These are phyloP conservation scores for Phaeomoniella chlamydospora DNA, from an alignment of 2,329 filamentous ascomycete genomes.

Conservation along the genomic window DNA sequence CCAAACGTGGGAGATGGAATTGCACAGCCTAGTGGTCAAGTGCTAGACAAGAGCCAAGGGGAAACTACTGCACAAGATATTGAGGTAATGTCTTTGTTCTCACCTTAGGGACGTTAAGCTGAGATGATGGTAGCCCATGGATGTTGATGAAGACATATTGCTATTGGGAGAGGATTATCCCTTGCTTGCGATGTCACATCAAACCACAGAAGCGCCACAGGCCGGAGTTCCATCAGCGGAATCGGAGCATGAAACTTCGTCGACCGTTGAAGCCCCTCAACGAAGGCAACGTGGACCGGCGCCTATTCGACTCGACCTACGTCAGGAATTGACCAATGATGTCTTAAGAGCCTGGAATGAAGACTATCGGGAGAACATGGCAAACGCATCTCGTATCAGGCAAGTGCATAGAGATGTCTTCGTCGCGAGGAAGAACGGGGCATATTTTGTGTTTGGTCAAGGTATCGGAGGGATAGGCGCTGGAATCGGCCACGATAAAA, in stretches of 20 bases:
- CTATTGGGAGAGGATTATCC: constrained; percentile 16
- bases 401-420: constrained; percentile 22
- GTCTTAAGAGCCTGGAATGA: constrained; percentile 43
- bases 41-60: too few relatives aligned
- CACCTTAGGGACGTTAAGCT: too few relatives aligned
- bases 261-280: constrained; percentile 11
- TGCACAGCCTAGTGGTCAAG: too few relatives aligned
- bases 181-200: constrained; percentile 14
- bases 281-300: constrained; percentile 21
- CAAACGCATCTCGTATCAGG: constrained; percentile 28
- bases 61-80: neutral
- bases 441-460: constrained; percentile 42
- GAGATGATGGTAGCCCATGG: constrained; percentile 12
- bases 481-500: constrained; percentile 24
- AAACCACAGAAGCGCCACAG: constrained; percentile 7
- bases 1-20: constrained; percentile 1
- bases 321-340: constrained; percentile 38
- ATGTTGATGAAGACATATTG: constrained; percentile 13
- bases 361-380: constrained; percentile 49
- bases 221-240: constrained; percentile 7
- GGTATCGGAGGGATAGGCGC: constrained; percentile 41
- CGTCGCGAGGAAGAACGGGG: constrained; percentile 48
- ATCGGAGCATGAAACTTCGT: constrained; percentile 5
- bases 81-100: too few relatives aligned
- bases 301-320: constrained; percentile 30